Base-by-base conservation (phyloP, 257 asterid genomes). In the Marsdenia floribunda region DNA sequence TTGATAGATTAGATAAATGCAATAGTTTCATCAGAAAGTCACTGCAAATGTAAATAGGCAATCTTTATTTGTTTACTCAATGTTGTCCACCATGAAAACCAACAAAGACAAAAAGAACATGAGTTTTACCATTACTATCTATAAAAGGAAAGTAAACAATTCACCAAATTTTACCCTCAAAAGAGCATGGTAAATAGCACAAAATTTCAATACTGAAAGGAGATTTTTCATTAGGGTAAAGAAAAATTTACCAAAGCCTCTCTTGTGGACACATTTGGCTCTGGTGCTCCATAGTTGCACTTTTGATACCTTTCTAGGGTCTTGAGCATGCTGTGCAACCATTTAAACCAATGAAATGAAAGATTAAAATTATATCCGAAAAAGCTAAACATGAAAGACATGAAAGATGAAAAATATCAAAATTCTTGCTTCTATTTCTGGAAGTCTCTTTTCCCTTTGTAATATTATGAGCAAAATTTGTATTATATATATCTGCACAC, bases 271-370 rank as follows among this genome's bases (percentile, higher is more conserved):
- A 87, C 81, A 81, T 90, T 88, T 2, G 97, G 79, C 79, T 95
- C 99, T 10, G 99, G 99, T 58, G 96, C 96, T 88, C 96, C 99
- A 72, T 95, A 95, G 92, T 90, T 95, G 91, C 97, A 87, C 80
- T 92, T 95, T 71, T 95, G 99, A 79, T 95, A 95, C 92, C 98
- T 92, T 64, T 95, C 99, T 82, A 95, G 86, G 18, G 98, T 95
- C 76, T 90, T 90, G 76, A 91, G 96, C 98, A 95, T 95, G 90
- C 97, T 92, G 87, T 86, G 73, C 71, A 77, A 44, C 68, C 12
- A 80, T 57, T 80, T 65, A 80, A 82, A 42, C 69, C 79, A 69
- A 68, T 58, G 68, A 78, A 54, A 65, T 33, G 6, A 80, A 42
- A 76, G 53, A 64, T 47, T 2, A 70, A 44, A 18, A 46, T 22